A percentile compares a stretch with the other conserved stretches of the same genome.
Evolutionary conservation across 345 rosid species (phyloP).

Genomic region (Camelina sativa): DNA sequence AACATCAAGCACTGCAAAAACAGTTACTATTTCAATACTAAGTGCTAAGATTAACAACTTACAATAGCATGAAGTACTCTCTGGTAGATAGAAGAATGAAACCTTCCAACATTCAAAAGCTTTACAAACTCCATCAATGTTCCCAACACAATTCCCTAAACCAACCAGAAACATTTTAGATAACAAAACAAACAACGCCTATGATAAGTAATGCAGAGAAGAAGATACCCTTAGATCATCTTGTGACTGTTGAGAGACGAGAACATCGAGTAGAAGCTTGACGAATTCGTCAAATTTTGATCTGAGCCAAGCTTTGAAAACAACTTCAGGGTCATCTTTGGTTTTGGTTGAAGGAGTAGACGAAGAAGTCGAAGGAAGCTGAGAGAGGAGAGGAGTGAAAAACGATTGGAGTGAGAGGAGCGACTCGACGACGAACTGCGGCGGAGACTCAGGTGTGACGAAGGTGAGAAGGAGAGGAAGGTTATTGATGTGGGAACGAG

Average conservation of each 20-base stretch:
- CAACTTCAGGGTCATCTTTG: conserved; percentile 55
- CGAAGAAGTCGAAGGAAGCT: conserved; percentile 62
- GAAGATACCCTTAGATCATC: conserved; percentile 58
- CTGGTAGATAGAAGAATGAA: conserved; percentile 73
- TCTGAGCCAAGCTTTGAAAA: conserved; percentile 81
- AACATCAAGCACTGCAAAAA: background rate
- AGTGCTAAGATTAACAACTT: conserved; percentile 36
- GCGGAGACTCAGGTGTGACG: conserved; percentile 65
- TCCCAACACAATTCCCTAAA: conserved; percentile 79
- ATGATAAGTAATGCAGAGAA: background rate
- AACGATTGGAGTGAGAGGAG: conserved; percentile 93
- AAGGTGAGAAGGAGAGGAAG: conserved; percentile 75
- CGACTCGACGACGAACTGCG: conserved; percentile 71
- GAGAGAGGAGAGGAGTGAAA: conserved; percentile 78
- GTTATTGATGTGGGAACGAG: conserved; percentile 75
- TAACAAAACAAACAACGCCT: conserved; percentile 4
- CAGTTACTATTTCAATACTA: background rate
- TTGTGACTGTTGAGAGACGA: conserved; percentile 53
- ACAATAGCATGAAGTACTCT: conserved; percentile 69
- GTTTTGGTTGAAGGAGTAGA: conserved; percentile 38
- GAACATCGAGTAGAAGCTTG: conserved; percentile 53
- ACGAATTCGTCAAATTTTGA: conserved; percentile 79
- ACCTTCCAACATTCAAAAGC: conserved; percentile 67
- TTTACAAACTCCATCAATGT: conserved; percentile 84
- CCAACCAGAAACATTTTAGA: conserved; percentile 3